Percentiles rank a stretch among this genome's conserved stretches.
These are phyloP conservation scores for Boletus tomentosulus DNA, from an alignment of 768 basidiomycete genomes.

Conservation along the genomic window DNA sequence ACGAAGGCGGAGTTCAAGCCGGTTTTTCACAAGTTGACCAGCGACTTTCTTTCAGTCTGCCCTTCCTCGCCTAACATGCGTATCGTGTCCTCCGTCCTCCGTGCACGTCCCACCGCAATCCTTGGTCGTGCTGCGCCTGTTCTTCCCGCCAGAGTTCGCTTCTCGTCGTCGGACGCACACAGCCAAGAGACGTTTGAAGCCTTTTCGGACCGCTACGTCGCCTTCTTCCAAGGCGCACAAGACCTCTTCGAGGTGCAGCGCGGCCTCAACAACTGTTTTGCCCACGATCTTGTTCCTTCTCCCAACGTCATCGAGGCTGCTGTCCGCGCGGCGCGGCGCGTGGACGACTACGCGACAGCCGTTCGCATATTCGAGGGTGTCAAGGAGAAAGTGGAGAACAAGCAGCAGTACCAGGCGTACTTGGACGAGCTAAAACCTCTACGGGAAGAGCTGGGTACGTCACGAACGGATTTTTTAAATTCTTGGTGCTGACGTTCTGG, in stretches of 20 bases:
- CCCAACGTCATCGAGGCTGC: slow-evolving; percentile 83
- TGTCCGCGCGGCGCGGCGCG: slow-evolving; percentile 80
- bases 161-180: slow-evolving; percentile 54
- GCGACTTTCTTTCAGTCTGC: neutral
- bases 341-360: slow-evolving; percentile 96
- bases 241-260: slow-evolving; percentile 99
- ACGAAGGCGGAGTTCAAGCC: slow-evolving; percentile 11
- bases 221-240: slow-evolving; percentile 88
- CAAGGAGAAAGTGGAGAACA: slow-evolving; percentile 97
- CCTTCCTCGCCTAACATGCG: slow-evolving; percentile 43
- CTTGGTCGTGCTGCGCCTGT: slow-evolving; percentile 42
- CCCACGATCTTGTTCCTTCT: slow-evolving; percentile 93
- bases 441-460: slow-evolving; percentile 86
- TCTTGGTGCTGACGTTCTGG: neutral
- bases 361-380: slow-evolving; percentile 95
- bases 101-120: slow-evolving; percentile 48
- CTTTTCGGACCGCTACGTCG: slow-evolving; percentile 90
- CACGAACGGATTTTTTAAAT: neutral
- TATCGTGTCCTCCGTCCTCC: slow-evolving; percentile 59
- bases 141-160: slow-evolving; percentile 34
- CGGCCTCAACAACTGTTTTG: slow-evolving; percentile 99
- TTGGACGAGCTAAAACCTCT: slow-evolving; percentile 85
- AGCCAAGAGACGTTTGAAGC: slow-evolving; percentile 90
- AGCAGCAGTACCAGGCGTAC: slow-evolving; percentile 90
- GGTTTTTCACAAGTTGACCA: slow-evolving; percentile 11